These are phyloP conservation scores for Lanmaoa pseudosensibilis DNA, from an alignment of 768 basidiomycete species.

Conservation along the genomic window DNA sequence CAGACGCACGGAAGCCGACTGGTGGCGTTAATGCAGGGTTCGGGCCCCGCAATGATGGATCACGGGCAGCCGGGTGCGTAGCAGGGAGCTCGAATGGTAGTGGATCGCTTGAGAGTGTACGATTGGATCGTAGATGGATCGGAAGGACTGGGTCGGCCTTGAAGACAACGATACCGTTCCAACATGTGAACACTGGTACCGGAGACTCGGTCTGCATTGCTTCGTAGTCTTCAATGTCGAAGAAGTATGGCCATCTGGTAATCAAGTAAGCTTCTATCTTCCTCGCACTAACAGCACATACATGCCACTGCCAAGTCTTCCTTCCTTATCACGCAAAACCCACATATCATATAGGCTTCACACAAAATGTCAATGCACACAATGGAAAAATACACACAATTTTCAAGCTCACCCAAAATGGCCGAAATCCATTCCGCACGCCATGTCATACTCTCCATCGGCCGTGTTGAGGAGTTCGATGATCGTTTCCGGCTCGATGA, in stretches of 20 bases:
- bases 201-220: conserved; percentile 40
- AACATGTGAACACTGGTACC: conserved; percentile 45
- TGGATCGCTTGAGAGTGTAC: conserved; percentile 36
- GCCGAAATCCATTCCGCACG: conserved; percentile 42
- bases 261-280: neutral
- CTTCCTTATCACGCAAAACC: conserved; percentile 24
- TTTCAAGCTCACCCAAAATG: conserved; percentile 32
- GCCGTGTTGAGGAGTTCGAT: conserved; percentile 40
- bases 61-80: conserved; percentile 13
- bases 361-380: neutral
- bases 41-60: conserved; percentile 11
- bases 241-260: conserved; percentile 41
- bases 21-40: conserved; percentile 23
- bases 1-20: conserved; percentile 17
- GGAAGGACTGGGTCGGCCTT: conserved; percentile 43
- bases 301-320: conserved; percentile 18
- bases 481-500: conserved; percentile 40
- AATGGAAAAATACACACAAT: neutral
- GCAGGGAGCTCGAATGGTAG: conserved; percentile 19
- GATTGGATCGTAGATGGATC: conserved; percentile 37
- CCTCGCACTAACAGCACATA: neutral
- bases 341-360: conserved; percentile 24
- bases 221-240: conserved; percentile 37
- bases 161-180: conserved; percentile 47
- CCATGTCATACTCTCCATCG: conserved; percentile 43